A percentile compares a stretch with the other conserved stretches of the same genome.
phyloP scores from a whole-genome alignment of 2,329 filamentous ascomycete genomes.

The Colletotrichum trifolii region DNA sequence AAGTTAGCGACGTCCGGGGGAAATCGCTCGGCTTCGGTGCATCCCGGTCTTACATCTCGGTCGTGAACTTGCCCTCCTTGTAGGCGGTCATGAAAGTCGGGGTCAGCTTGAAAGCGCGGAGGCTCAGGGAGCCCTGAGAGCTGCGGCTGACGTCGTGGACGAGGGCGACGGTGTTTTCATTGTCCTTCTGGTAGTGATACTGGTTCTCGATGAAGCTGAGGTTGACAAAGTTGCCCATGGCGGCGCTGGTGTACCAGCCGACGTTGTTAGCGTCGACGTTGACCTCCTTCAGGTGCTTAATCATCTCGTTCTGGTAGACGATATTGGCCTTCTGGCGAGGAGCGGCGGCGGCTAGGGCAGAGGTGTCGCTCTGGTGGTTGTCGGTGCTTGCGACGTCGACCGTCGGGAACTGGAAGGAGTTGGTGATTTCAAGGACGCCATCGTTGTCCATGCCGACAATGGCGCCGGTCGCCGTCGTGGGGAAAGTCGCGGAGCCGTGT shows the following conservation, averaged over 20 bases:
- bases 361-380: constrained; percentile 79
- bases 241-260: constrained; percentile 98
- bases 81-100: constrained; percentile 87
- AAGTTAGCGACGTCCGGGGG: constrained; percentile 26
- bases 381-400: constrained; percentile 77
- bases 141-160: constrained; percentile 97
- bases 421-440: constrained; percentile 87
- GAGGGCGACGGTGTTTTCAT: constrained; percentile 86
- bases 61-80: constrained; percentile 98
- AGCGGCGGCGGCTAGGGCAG: constrained; percentile 83
- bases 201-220: constrained; percentile 97
- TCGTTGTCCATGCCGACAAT: constrained; percentile 93
- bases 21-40: not conserved
- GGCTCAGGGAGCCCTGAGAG: constrained; percentile 88
- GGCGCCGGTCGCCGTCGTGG: constrained; percentile 87
- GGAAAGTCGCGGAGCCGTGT: constrained; percentile 89
- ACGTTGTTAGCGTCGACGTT: constrained; percentile 98
- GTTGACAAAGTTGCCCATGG: constrained; percentile 99
- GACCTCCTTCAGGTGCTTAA: constrained; percentile 94
- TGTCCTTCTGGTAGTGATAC: constrained; percentile 96
- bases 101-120: constrained; percentile 93
- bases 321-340: constrained; percentile 92
- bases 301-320: constrained; percentile 94
- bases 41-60: constrained; percentile 75
- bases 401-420: constrained; percentile 92